Percentiles rank a stretch among this genome's conserved stretches.
Conservation (phyloP, 495 filamentous ascomycete genomes). For the Mytilinidion resinicola region DNA sequence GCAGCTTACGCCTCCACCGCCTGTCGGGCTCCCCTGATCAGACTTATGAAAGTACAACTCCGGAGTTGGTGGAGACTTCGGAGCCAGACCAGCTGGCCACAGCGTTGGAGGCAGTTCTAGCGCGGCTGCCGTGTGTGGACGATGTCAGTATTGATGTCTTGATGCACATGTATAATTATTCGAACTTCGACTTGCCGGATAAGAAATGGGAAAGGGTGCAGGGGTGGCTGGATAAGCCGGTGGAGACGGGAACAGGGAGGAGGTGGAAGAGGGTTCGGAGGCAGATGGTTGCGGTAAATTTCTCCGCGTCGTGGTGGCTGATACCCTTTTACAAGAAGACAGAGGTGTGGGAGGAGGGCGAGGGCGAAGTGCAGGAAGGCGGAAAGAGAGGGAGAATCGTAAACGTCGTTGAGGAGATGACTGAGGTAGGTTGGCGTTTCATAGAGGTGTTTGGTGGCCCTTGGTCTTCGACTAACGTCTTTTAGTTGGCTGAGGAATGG, state of each 20-base stretch:
- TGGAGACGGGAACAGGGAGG: background rate
- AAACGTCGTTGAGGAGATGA: background rate
- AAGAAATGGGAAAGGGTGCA: slow-evolving; percentile 5
- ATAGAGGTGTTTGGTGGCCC: no score
- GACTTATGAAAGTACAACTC: background rate
- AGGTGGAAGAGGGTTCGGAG: slow-evolving; percentile 10
- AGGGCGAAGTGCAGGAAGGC: background rate
- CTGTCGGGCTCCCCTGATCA: slow-evolving; percentile 2
- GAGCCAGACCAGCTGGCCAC: slow-evolving; percentile 2
- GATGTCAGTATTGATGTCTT: slow-evolving; percentile 9
- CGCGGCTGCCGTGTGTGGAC: slow-evolving; percentile 11
- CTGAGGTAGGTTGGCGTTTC: background rate
- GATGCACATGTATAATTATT: slow-evolving; percentile 8
- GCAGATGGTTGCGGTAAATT: slow-evolving; percentile 5
- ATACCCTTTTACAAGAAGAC: background rate
- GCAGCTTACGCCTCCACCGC: background rate
- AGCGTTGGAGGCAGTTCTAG: slow-evolving; percentile 1
- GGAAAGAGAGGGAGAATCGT: background rate
- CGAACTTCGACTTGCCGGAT: slow-evolving; percentile 18
- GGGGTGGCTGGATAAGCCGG: slow-evolving; percentile 10
- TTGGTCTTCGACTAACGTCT: no score
- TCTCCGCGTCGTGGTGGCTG: background rate
- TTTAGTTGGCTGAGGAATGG: no score
- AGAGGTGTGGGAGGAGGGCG: background rate
- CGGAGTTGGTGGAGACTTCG: background rate